These are phyloP conservation scores for Teunomyces cretensis DNA, from an alignment of 805 yeast species.

Conservation along the genomic window DNA sequence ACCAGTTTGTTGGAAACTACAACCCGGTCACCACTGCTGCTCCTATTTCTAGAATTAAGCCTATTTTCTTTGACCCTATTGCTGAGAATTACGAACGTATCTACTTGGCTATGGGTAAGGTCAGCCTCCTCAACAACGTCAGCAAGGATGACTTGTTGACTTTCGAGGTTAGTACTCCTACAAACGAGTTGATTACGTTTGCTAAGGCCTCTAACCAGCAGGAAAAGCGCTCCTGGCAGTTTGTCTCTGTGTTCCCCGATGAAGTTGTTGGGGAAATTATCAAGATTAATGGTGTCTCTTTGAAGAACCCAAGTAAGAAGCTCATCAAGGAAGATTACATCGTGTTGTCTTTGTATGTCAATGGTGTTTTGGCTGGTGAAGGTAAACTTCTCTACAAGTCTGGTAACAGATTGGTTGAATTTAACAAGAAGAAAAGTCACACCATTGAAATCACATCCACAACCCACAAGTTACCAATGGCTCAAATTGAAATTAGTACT, in stretches of 20 bases:
- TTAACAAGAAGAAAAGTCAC: conserved; percentile 41
- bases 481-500: conserved; percentile 54
- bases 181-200: conserved; percentile 50
- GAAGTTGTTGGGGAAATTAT: conserved; percentile 74
- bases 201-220: conserved; percentile 68
- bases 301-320: conserved; percentile 32
- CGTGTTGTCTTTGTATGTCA: conserved; percentile 55
- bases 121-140: conserved; percentile 28
- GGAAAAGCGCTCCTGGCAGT: conserved; percentile 57
- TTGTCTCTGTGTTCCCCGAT: conserved; percentile 67
- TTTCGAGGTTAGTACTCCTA: conserved; percentile 53
- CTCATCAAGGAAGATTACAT: conserved; percentile 52
- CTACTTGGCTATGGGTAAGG: conserved; percentile 57
- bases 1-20: conserved; percentile 30
- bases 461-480: conserved; percentile 35
- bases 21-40: conserved; percentile 35
- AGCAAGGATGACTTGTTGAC: conserved; percentile 47
- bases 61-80: conserved; percentile 63
- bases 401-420: conserved; percentile 48
- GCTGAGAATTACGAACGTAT: conserved; percentile 60
- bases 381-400: conserved; percentile 53
- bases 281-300: conserved; percentile 57
- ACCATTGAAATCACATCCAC: conserved; percentile 44
- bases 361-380: conserved; percentile 62
- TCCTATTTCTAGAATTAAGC: conserved; percentile 65